Evolutionary conservation across 1,139 yeast species (phyloP).

Genomic region (Waltiozyma sp.): DNA sequence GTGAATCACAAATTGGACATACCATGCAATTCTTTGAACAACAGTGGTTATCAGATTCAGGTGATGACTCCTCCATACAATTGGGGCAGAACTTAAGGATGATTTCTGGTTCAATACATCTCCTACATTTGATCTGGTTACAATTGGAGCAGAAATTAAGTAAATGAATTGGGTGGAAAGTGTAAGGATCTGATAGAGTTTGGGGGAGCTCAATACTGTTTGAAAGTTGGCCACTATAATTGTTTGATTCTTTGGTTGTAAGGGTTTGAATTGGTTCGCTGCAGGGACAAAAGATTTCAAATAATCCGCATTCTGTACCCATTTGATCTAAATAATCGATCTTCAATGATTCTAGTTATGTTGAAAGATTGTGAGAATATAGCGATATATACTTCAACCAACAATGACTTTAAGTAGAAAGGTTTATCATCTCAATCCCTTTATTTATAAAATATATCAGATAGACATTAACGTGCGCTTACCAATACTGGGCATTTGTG

Average conservation of each 20-base stretch:
- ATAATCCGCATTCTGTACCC: not conserved
- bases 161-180: constrained; percentile 9
- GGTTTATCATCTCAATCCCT: too few species aligned
- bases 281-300: constrained; percentile 5
- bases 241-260: not conserved
- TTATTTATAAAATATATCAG: not conserved
- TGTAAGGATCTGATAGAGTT: constrained; percentile 11
- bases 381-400: too few species aligned
- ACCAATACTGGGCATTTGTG: too few species aligned
- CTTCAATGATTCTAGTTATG: too few species aligned
- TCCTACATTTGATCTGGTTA: constrained; percentile 17
- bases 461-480: not conserved
- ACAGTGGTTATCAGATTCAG: constrained; percentile 9
- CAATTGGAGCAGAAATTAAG: constrained; percentile 16
- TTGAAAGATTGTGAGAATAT: not conserved
- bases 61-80: constrained; percentile 16
- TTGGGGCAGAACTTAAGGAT: constrained; percentile 15
- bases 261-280: constrained; percentile 2
- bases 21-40: constrained; percentile 18
- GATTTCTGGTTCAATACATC: constrained; percentile 16
- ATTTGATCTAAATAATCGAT: not conserved
- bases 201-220: constrained; percentile 5
- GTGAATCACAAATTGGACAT: constrained; percentile 14
- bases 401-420: too few species aligned
- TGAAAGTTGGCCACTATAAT: constrained; percentile 1